phyloP scores from a whole-genome alignment of 305 asterid genomes.

The Striga hermonthica region DNA sequence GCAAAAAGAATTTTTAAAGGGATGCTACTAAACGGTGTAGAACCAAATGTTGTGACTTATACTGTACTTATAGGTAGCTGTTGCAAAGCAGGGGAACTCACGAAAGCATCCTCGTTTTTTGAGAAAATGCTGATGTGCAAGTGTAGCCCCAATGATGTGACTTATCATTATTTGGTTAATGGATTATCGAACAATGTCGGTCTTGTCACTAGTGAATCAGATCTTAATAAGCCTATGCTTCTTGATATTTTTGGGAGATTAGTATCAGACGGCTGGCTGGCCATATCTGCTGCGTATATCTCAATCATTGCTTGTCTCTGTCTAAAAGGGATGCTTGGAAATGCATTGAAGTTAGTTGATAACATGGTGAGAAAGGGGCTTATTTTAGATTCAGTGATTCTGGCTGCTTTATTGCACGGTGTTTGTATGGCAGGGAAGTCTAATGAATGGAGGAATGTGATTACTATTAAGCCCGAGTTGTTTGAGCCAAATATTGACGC shows the following conservation, averaged over 20 bases:
- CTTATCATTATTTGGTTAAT: conserved; percentile 71
- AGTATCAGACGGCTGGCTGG: conserved; percentile 59
- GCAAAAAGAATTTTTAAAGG: conserved; percentile 56
- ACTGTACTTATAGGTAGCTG: conserved; percentile 64
- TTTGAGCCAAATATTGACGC: conserved; percentile 42
- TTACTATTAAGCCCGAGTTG: conserved; percentile 39
- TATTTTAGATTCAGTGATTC: conserved; percentile 43
- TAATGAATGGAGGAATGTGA: conserved; percentile 64
- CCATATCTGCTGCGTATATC: conserved; percentile 64
- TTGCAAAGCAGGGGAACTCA: conserved; percentile 67
- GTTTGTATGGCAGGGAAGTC: conserved; percentile 61
- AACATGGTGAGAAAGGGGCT: conserved; percentile 51
- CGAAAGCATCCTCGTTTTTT: conserved; percentile 59
- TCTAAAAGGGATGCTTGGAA: conserved; percentile 54
- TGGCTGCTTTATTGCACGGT: conserved; percentile 66
- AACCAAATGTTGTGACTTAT: conserved; percentile 86
- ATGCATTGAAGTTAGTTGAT: conserved; percentile 51
- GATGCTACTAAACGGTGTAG: conserved; percentile 48
- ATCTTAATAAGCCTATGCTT: conserved; percentile 43
- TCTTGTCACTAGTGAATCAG: conserved; percentile 30
- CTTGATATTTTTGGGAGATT: conserved; percentile 50
- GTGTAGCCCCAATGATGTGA: conserved; percentile 71
- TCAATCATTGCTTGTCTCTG: conserved; percentile 67
- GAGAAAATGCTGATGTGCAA: conserved; percentile 71
- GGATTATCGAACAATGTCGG: conserved; percentile 52